Percentiles rank a stretch among this genome's conserved stretches.
Conservation (phyloP, 371 early-diverging fungal species). For the Syncephalastrum contaminatum region DNA sequence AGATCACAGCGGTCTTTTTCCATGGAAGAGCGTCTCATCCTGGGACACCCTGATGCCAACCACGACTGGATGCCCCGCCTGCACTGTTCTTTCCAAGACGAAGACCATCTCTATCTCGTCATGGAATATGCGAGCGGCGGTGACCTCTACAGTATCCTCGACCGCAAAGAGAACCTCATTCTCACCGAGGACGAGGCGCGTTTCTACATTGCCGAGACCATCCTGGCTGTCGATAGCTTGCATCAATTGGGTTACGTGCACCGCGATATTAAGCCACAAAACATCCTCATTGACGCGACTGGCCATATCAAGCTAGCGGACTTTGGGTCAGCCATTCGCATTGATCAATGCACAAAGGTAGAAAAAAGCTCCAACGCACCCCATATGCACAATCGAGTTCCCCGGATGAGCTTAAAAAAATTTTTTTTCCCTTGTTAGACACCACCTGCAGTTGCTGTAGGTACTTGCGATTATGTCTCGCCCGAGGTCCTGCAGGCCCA, state of each 20-base stretch:
- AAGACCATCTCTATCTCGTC: slow-evolving; percentile 84
- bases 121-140: slow-evolving; percentile 98
- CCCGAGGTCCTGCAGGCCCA: slow-evolving; percentile 85
- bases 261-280: slow-evolving; percentile 86
- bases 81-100: slow-evolving; percentile 92
- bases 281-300: slow-evolving; percentile 71
- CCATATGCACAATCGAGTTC: slow-evolving; percentile 7
- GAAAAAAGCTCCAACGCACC: neutral
- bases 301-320: slow-evolving; percentile 91
- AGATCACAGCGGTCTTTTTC: slow-evolving; percentile 73
- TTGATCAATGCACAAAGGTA: slow-evolving; percentile 33
- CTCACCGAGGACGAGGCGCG: slow-evolving; percentile 89
- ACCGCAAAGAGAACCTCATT: slow-evolving; percentile 66
- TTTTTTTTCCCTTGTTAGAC: slow-evolving; percentile 27
- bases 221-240: slow-evolving; percentile 88
- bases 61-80: slow-evolving; percentile 75
- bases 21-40: slow-evolving; percentile 87
- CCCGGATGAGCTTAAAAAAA: neutral
- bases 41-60: slow-evolving; percentile 70
- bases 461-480: slow-evolving; percentile 96
- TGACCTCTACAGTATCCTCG: slow-evolving; percentile 92
- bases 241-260: slow-evolving; percentile 95
- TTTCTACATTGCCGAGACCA: slow-evolving; percentile 95
- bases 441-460: slow-evolving; percentile 75
- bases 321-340: slow-evolving; percentile 76